A percentile compares a stretch with the other conserved stretches of the same genome.
Evolutionary conservation across 2,329 filamentous ascomycete genomes (phyloP).

Genomic region (Fusarium denticulatum): DNA sequence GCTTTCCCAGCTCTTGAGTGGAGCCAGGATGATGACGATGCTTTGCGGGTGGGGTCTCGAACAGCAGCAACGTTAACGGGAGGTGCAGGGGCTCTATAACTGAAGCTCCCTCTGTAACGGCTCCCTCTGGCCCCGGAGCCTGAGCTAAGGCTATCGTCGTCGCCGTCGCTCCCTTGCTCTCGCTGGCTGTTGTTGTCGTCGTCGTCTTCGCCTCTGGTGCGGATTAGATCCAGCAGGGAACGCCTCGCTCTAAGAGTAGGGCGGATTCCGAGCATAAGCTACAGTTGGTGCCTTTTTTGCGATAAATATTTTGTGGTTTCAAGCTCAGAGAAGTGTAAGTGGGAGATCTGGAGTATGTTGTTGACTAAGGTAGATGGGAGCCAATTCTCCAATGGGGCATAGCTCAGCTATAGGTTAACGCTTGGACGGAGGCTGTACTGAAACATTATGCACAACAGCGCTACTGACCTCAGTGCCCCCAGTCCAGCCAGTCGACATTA

Average conservation of each 20-base stretch:
- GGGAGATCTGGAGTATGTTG: slow-evolving; percentile 6
- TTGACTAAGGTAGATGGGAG: slow-evolving; percentile 21
- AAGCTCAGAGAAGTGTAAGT: slow-evolving; percentile 10
- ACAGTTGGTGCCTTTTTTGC: slow-evolving; percentile 18
- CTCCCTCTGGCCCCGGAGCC: slow-evolving; percentile 6
- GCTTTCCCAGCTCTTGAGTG: slow-evolving; percentile 37
- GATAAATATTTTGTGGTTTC: slow-evolving; percentile 17
- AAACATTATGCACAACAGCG: not conserved
- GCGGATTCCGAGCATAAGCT: slow-evolving; percentile 61
- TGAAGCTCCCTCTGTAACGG: slow-evolving; percentile 27
- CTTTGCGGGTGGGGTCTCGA: slow-evolving; percentile 35
- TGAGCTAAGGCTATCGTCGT: slow-evolving; percentile 11
- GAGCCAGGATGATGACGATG: slow-evolving; percentile 49
- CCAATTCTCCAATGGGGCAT: slow-evolving; percentile 1
- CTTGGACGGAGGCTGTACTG: slow-evolving; percentile 13
- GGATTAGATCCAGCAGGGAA: slow-evolving; percentile 63
- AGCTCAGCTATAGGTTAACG: slow-evolving; percentile 16
- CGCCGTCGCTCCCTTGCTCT: slow-evolving; percentile 20
- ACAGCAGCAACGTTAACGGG: slow-evolving; percentile 21
- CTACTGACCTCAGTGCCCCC: not conserved
- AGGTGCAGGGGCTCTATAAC: slow-evolving; percentile 36
- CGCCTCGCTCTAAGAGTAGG: slow-evolving; percentile 62
- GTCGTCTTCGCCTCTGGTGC: slow-evolving; percentile 47
- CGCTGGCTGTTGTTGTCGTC: slow-evolving; percentile 25
- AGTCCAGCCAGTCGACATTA: not conserved